phyloP scores from a whole-genome alignment of 805 yeast species.

The Sugiyamaella valdiviana region DNA sequence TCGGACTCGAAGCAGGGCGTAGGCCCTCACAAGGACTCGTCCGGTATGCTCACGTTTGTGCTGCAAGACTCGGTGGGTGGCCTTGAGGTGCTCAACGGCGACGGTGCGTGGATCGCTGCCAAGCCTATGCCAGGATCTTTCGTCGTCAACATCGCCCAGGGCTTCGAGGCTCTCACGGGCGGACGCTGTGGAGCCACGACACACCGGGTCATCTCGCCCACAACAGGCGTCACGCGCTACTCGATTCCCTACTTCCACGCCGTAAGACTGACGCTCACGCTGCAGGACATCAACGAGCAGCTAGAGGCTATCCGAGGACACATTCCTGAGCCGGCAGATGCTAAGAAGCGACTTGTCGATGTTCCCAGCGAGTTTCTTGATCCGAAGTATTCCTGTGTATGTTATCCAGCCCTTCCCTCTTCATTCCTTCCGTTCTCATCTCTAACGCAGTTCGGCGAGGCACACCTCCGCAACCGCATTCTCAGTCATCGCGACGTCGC shows the following conservation, averaged over 20 bases:
- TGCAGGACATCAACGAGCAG: slow-evolving; percentile 26
- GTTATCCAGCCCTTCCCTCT: background rate
- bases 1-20: slow-evolving; percentile 41
- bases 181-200: slow-evolving; percentile 57
- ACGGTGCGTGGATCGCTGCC: slow-evolving; percentile 53
- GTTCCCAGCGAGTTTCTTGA: slow-evolving; percentile 29
- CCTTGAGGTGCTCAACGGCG: slow-evolving; percentile 49
- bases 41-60: slow-evolving; percentile 54
- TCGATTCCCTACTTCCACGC: slow-evolving; percentile 46
- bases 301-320: slow-evolving; percentile 21
- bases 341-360: slow-evolving; percentile 24
- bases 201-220: slow-evolving; percentile 47
- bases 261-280: slow-evolving; percentile 30
- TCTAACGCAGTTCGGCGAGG: slow-evolving; percentile 32
- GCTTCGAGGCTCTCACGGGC: slow-evolving; percentile 52
- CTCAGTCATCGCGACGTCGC: slow-evolving; percentile 39
- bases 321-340: slow-evolving; percentile 27
- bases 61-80: slow-evolving; percentile 51
- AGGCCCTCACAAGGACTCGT: slow-evolving; percentile 60
- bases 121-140: slow-evolving; percentile 43
- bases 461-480: slow-evolving; percentile 38
- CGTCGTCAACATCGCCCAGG: slow-evolving; percentile 57
- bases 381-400: slow-evolving; percentile 27
- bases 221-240: slow-evolving; percentile 29
- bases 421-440: background rate